Evolutionary conservation across 441 rosid species (phyloP).

Genomic region (Populus hybrid): DNA sequence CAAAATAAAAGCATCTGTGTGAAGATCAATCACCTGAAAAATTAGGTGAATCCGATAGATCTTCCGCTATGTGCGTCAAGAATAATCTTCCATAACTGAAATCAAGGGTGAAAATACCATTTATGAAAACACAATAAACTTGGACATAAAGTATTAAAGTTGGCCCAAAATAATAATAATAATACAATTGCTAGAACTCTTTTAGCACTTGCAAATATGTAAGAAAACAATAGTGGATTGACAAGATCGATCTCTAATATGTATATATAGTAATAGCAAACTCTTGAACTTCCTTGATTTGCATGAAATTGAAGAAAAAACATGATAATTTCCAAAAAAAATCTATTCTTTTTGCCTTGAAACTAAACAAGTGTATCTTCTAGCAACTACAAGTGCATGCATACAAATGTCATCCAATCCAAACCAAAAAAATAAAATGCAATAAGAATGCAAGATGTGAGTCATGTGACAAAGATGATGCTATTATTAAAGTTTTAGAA

Average conservation of each 20-base stretch:
- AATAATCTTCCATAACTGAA: constrained; percentile 77
- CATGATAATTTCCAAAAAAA: not conserved
- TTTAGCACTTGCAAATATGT: not conserved
- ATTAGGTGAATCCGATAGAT: constrained; percentile 52
- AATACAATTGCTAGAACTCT: not conserved
- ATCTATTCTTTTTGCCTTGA: not conserved
- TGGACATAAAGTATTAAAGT: constrained; percentile 1
- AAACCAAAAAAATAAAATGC: not conserved
- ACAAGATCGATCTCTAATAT: not conserved
- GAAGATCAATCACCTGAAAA: constrained; percentile 61
- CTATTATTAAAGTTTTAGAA: not conserved
- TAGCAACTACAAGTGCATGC: not conserved
- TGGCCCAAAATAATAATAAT: not conserved
- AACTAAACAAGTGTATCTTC: not conserved
- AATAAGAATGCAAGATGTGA: not conserved
- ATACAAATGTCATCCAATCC: not conserved
- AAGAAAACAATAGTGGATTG: not conserved
- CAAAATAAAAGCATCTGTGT: not conserved
- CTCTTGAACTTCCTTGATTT: not conserved
- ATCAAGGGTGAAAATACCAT: constrained; percentile 8
- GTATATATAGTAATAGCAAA: not conserved
- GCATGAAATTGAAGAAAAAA: not conserved
- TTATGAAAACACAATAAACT: not conserved
- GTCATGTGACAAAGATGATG: not conserved
- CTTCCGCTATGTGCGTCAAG: constrained; percentile 80